These are phyloP conservation scores for Phytophthora podocarpi DNA, from an alignment of 352 stramenopile genomes.

Conservation along the genomic window DNA sequence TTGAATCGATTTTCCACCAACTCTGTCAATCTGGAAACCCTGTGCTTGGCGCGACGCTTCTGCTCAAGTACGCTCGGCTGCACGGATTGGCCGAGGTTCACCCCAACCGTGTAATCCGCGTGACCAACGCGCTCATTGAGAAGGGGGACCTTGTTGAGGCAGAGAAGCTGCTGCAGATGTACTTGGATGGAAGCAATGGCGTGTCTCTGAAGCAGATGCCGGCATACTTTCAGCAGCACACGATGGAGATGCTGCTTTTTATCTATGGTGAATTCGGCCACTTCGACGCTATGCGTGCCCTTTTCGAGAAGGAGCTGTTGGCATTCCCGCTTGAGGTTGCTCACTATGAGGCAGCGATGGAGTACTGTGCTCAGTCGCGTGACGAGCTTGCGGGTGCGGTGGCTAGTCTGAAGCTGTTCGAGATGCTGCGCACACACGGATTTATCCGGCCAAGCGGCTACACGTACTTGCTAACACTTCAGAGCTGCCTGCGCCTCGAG, in stretches of 20 bases:
- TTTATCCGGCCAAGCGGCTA: slow-evolving; percentile 81
- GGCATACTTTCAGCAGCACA: slow-evolving; percentile 62
- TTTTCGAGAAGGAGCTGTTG: slow-evolving; percentile 59
- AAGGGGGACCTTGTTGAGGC: slow-evolving; percentile 51
- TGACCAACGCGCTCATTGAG: slow-evolving; percentile 51
- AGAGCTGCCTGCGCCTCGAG: slow-evolving; percentile 59
- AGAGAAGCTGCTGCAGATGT: slow-evolving; percentile 59
- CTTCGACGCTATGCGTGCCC: slow-evolving; percentile 45
- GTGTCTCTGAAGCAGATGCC: slow-evolving; percentile 58
- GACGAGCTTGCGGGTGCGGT: slow-evolving; percentile 41
- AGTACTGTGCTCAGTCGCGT: slow-evolving; percentile 51
- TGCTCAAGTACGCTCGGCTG: slow-evolving; percentile 65
- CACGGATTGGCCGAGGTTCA: slow-evolving; percentile 43
- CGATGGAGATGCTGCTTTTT: slow-evolving; percentile 74
- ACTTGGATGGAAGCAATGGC: slow-evolving; percentile 39
- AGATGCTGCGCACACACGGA: slow-evolving; percentile 63
- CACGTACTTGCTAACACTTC: slow-evolving; percentile 74
- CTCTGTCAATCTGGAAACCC: slow-evolving; percentile 45
- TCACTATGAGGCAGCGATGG: slow-evolving; percentile 77
- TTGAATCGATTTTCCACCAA: slow-evolving; percentile 43
- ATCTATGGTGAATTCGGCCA: slow-evolving; percentile 62
- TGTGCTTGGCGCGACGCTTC: slow-evolving; percentile 44
- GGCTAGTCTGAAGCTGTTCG: slow-evolving; percentile 72
- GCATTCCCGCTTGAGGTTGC: slow-evolving; percentile 57
- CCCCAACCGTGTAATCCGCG: slow-evolving; percentile 47